Base-by-base conservation (phyloP, 345 rosid species). In the Populus euphratica region DNA sequence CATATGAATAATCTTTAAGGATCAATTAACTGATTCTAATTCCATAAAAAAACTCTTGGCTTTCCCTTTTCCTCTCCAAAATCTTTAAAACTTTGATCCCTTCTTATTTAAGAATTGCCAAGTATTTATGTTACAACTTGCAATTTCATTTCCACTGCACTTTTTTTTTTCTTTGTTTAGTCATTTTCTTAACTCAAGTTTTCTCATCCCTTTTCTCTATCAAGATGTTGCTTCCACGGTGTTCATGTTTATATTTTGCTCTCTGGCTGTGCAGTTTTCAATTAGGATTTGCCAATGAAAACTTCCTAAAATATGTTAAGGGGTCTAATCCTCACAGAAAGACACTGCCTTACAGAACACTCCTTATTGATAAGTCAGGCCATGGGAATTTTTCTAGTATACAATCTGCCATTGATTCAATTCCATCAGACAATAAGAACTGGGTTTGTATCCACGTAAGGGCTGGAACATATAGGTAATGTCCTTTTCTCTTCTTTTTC, bases 401-500 rank as follows among this genome's bases (percentile, higher is more conserved):
- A 63, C 96, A 92, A 71, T 71, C 90, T 3, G 92, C 96, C 29
- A 89, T 92, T 1, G 82, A 92, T 82, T 84, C 77, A 0, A 77
- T 94, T 21, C 93, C 97, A 27, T 33, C 9, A 7, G 68, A 84
- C 21, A 91, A 94, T 69, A 5, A 23, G 1, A 31, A 82, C 0
- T 91, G 94, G 97, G 67, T 88, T 80, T 86, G 85, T 68, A 86
- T 94, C 82, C 41, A 81, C 29, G 65, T 92, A 78, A 79, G 73
- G 52, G 81, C 86, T 36, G 94, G 94, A 5, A 77, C 73, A 6
- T 92, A 89, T 65, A 86, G 88, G 97, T 89, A 78, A 47, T 70
- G 33, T 52, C 1, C 1, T 41, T 4, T 16, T 29, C 11, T 31
- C 17, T 10, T 2, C 41, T 12, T n/a, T 21, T 12, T n/a, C 5